A percentile compares a stretch with the other conserved stretches of the same genome.
These are phyloP conservation scores for Paulownia fortunei DNA, from an alignment of 257 asterid species.

Conservation along the genomic window DNA sequence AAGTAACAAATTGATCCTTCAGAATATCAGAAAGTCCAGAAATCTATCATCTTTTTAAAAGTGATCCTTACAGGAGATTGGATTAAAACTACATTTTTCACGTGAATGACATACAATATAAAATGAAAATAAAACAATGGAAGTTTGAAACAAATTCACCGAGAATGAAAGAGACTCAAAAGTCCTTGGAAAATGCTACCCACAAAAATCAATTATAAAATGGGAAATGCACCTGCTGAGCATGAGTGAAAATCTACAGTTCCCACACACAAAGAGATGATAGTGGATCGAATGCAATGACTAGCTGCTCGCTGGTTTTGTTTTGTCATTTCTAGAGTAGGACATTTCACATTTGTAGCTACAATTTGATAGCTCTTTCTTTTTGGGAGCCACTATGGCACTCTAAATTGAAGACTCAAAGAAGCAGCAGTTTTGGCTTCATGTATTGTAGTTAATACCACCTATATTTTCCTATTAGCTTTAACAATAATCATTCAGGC, in stretches of 20 bases:
- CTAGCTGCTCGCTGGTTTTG: background rate
- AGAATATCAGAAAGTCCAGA: background rate
- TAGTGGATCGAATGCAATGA: background rate
- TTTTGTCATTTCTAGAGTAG: background rate
- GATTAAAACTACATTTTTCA: background rate
- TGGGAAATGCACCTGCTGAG: background rate
- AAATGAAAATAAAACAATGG: too few relatives aligned
- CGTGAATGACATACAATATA: background rate
- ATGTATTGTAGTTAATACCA: background rate
- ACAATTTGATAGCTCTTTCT: background rate
- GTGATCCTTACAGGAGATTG: background rate
- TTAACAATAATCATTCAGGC: constrained; percentile 9
- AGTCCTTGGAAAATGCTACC: background rate
- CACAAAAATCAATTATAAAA: background rate
- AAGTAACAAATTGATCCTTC: background rate
- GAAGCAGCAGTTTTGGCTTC: constrained; percentile 22
- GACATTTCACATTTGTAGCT: background rate
- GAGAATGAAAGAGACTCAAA: background rate
- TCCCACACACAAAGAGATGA: background rate
- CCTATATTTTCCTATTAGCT: background rate
- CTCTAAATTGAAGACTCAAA: background rate
- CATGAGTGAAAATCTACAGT: background rate
- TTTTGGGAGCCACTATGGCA: background rate
- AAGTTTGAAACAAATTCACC: background rate
- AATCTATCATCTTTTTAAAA: background rate